Base-by-base conservation (phyloP, 2,329 filamentous ascomycete species). In the Helotiales sp. region DNA sequence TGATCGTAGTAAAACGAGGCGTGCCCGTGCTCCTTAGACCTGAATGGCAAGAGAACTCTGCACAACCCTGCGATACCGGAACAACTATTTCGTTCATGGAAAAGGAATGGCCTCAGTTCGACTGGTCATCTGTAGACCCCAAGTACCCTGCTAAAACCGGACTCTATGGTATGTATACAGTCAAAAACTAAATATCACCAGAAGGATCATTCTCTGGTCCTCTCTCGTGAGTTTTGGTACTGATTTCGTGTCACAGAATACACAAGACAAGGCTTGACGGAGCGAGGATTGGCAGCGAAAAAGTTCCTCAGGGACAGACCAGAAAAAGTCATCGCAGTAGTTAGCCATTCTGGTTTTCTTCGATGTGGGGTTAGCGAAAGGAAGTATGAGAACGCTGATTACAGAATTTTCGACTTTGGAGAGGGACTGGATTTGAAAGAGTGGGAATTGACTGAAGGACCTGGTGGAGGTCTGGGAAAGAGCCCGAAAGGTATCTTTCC, bases 281-380 rank as follows among this genome's bases (percentile, higher is more conserved):
- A 63, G 30, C 52, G 70, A 53, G 70, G 69, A 10, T 56, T 66
- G 38, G 60, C 36, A 5, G 68, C 66, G 13, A 65, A 64, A 53
- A 60, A 61, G 33, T 70, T 66, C 65, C 58, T 72, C 57, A 65
- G 57, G 29, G 58, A 57, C 13, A 60, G 69, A 27, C 66, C 68
- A 1, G 70, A 71, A 59, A 70, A 70, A 44, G 67, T 71, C 19
- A 69, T 72, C 56, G 69, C 66, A 19, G 69, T 71, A 2, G 69
- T 71, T 4, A 64, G 61, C 29, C 70, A 72, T 59, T 60, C 65
- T 12, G 68, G 66, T 1, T 72, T 71, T 36, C 34, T 72, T 34
- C 38, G 66, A 9, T 62, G 64, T 12, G 66, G 65, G 12, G 60
- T 71, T 25, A 64, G 65, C 30, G 56, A 66, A 31, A 60, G 58